These are phyloP conservation scores for Colletotrichum sp. DNA, from an alignment of 2,329 filamentous ascomycete genomes.

Conservation along the genomic window DNA sequence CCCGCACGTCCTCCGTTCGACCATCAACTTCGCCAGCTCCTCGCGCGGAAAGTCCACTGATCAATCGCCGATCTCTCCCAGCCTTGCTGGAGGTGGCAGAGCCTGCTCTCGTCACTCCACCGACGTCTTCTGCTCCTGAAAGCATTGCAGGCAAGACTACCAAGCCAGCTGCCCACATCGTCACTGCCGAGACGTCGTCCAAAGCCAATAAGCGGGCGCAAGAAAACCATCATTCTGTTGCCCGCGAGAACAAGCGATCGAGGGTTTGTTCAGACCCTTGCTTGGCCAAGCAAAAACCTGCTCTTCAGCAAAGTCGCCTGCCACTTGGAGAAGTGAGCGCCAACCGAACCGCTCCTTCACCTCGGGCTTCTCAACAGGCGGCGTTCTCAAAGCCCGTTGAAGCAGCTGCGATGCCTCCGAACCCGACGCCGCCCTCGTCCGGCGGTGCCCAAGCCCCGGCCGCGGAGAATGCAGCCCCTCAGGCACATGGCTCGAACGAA, in stretches of 20 bases:
- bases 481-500: neutral
- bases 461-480: neutral
- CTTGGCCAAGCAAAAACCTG: neutral
- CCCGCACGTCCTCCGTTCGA: neutral
- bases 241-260: neutral
- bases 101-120: conserved; percentile 8
- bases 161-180: neutral
- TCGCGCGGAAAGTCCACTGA: neutral
- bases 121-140: conserved; percentile 18
- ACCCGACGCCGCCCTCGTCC: neutral
- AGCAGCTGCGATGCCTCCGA: neutral
- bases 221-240: neutral
- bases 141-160: neutral
- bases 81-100: neutral
- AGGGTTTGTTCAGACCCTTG: neutral
- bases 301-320: conserved; percentile 8
- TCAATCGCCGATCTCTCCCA: neutral
- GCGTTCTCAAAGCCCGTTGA: neutral
- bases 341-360: conserved; percentile 12
- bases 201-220: neutral
- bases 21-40: conserved; percentile 6
- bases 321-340: conserved; percentile 27
- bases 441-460: neutral
- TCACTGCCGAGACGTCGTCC: neutral
- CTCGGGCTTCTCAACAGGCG: neutral